Evolutionary conservation across 139 green algal genomes (phyloP).

Genomic region (Picochlorum sp.): DNA sequence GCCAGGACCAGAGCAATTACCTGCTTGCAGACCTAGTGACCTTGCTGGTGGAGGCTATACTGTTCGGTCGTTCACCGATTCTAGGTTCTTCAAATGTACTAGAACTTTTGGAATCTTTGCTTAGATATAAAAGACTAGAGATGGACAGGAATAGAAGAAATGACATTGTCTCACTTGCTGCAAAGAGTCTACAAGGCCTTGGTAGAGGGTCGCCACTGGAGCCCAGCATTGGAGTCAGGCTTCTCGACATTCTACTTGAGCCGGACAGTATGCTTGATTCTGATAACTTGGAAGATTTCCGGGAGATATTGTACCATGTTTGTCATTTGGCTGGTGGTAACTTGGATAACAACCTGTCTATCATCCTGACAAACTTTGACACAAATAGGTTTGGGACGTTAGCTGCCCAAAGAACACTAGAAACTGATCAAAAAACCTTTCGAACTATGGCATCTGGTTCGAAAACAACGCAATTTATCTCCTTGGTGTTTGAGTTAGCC

Average conservation of each 20-base stretch:
- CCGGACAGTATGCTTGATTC: slow-evolving; percentile 19
- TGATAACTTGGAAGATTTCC: slow-evolving; percentile 19
- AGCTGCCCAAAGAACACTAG: slow-evolving; percentile 6
- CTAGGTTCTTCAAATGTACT: no score
- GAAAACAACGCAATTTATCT: no score
- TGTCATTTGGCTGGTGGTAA: neutral
- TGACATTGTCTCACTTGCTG: neutral
- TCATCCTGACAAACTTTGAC: slow-evolving; percentile 23
- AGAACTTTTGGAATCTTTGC: no score
- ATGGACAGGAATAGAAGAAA: neutral
- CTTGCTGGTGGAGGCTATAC: no score
- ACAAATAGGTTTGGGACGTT: slow-evolving; percentile 18
- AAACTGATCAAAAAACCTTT: neutral
- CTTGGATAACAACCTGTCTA: neutral
- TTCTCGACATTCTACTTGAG: slow-evolving; percentile 27
- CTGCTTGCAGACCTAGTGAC: no score
- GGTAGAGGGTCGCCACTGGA: neutral
- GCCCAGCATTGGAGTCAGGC: neutral
- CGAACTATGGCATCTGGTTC: no score
- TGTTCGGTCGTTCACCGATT: no score
- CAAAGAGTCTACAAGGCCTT: neutral
- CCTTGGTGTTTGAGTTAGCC: no score
- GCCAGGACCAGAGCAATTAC: no score
- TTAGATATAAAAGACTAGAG: no score
- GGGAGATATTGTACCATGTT: slow-evolving; percentile 7